Base-by-base conservation (phyloP, 768 basidiomycete species). In the Crepidotus variabilis region DNA sequence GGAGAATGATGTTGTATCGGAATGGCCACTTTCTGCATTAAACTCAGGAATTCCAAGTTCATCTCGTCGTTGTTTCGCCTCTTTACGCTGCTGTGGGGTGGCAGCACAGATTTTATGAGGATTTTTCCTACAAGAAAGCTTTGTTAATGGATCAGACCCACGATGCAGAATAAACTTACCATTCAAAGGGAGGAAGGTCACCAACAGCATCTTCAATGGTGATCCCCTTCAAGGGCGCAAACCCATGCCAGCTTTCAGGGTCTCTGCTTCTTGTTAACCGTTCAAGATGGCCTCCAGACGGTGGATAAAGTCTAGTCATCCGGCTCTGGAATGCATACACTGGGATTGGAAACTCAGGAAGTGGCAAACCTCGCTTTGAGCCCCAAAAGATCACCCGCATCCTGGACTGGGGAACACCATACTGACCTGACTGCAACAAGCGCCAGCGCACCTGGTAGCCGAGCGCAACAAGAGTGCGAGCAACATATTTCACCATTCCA, bases 401-500 rank as follows among this genome's bases (percentile, higher is more conserved):
- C 8, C 90, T 82, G 47, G 76, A 73, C 70, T 92, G 90, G 16
- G 90, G 88, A 20, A 80, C 78, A 23, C 90, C 90, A 67, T 90
- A 90, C 34, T 84, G 83, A 0, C 78, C 83, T 21, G 88, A 85
- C 62, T 92, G 86, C 0, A 90, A 71, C 14, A 86, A 69, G n/a
- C 78, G 80, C 68, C 79, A 83, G 18, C 75, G 80, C 2, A 81
- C 83, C 70, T 92, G 89, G 64, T 91, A 91, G 88, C 88, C 88
- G 1, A 92, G 73, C 3, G 81, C 78, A 21, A 82, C 77, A 13
- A 90, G 72, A 0, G 81, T 71, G 0, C 85, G 77, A 33, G 80
- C 63, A 21, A 91, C 80, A 55, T 88, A 83, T 64, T 92, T 92
- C 46, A 87, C 77, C 39, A 86, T 78, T 0, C 84, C 87, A 60